Percentiles rank a stretch among this genome's conserved stretches.
Conservation (phyloP, 768 basidiomycete species). For the Tulasnella sp. region DNA sequence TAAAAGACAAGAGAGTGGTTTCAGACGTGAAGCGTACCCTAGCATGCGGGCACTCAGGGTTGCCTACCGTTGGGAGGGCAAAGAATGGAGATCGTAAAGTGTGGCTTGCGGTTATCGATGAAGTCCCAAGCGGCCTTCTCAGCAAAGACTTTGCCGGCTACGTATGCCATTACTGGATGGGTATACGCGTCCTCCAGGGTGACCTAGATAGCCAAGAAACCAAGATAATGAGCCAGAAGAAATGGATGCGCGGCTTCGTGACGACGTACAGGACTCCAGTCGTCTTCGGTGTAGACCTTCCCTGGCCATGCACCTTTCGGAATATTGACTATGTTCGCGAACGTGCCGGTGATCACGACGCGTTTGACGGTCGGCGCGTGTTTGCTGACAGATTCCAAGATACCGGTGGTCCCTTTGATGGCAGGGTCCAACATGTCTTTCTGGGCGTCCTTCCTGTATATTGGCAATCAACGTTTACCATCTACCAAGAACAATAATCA, state of each 20-base stretch:
- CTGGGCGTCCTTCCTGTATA: neutral
- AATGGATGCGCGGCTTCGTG: neutral
- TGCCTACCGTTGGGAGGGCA: constrained; percentile 46
- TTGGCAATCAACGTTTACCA: neutral
- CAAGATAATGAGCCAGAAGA: neutral
- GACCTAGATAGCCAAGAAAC: neutral
- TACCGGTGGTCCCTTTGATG: constrained; percentile 16
- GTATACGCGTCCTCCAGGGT: neutral
- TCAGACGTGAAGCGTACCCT: constrained; percentile 22
- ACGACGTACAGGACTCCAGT: constrained; percentile 16
- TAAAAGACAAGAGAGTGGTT: neutral
- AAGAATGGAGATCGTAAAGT: constrained; percentile 36
- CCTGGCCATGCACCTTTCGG: constrained; percentile 4
- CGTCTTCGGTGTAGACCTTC: constrained; percentile 16
- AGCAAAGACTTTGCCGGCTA: constrained; percentile 51
- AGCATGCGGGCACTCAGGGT: no score
- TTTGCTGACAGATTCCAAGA: constrained; percentile 15
- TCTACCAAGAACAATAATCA: no score
- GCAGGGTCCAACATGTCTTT: constrained; percentile 19
- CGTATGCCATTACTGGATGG: constrained; percentile 28
- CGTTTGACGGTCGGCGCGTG: constrained; percentile 19
- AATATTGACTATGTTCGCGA: constrained; percentile 17
- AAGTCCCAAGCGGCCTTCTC: constrained; percentile 50
- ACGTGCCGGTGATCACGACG: constrained; percentile 21
- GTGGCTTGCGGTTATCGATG: constrained; percentile 32